Base-by-base conservation (phyloP, 2,329 filamentous ascomycete genomes). In the Talaromyces sp. region DNA sequence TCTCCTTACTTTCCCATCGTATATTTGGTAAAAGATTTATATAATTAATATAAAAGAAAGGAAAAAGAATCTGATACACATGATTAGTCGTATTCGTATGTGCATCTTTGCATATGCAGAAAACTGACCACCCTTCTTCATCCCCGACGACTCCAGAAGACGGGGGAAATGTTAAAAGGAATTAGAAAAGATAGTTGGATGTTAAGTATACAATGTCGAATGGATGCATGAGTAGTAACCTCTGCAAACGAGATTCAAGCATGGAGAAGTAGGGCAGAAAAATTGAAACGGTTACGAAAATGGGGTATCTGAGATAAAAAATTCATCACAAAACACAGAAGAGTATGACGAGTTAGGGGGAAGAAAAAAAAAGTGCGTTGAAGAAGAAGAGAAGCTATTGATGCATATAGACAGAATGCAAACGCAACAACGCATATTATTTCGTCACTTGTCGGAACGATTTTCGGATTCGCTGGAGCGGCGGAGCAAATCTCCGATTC, bases 241-340 rank as follows among this genome's bases (percentile, higher is more conserved):
- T 33, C 28, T 15, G 48, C 17, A 51, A n/a, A 52, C 35, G 28
- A 35, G 17, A 17, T 51, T 21, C 3, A 22, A 10, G 31, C 46
- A 35, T 19, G 25, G n/a, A 41, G 40, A 19, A n/a, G 25, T 28
- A 11, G 35, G 48, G 39, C n/a, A 25, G n/a, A 31, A 33, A 31
- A 39, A 25, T 4, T n/a, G n/a, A 46, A 56, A 50, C 53, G 33
- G 31, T 41, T 55, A 46, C 53, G 41, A 25, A 46, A 55, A 25
- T 56, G 54, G n/a, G 54, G 54, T 56, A 56, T 56, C 54, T 56
- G 54, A 35, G 43, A 50, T 48, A 56, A 54, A n/a, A 56, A 37
- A 52, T 28, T 52, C 43, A 56, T 40, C 54, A 56, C 22, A 37
- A 40, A 56, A 48, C 25, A 51, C 17, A 45, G 53, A 57, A 48